These are phyloP conservation scores for Byssoonygena ceratinophila DNA, from an alignment of 2,329 filamentous ascomycete species.

Conservation along the genomic window DNA sequence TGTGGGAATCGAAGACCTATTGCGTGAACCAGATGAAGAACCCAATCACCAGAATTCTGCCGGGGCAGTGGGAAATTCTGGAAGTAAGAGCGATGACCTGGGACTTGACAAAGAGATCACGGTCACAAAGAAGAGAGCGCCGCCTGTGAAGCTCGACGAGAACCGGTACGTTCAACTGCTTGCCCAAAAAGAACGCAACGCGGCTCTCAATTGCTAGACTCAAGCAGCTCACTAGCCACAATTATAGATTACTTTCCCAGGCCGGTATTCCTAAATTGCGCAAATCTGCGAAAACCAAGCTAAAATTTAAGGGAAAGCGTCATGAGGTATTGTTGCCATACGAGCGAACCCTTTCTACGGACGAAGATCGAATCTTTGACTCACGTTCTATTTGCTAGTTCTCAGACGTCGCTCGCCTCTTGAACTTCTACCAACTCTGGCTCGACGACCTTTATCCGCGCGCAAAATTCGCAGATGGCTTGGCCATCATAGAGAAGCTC, in stretches of 20 bases:
- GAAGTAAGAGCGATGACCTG: constrained; percentile 46
- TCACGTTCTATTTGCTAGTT: constrained; percentile 45
- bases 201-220: not conserved
- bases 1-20: constrained; percentile 44
- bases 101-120: constrained; percentile 83
- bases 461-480: constrained; percentile 81
- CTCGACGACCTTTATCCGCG: constrained; percentile 92
- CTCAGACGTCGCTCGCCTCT: constrained; percentile 66
- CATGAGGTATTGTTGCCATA: constrained; percentile 61
- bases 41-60: constrained; percentile 15
- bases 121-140: constrained; percentile 63
- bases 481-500: constrained; percentile 83
- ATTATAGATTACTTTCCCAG: constrained; percentile 61
- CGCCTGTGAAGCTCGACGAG: constrained; percentile 80
- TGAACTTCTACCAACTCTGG: constrained; percentile 93
- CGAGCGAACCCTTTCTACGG: too few species aligned
- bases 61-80: constrained; percentile 20
- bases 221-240: constrained; percentile 1
- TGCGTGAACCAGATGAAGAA: constrained; percentile 29
- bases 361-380: not conserved
- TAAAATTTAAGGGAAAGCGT: constrained; percentile 84
- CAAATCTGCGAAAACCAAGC: constrained; percentile 53
- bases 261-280: constrained; percentile 75
- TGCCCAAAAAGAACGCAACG: too few species aligned
- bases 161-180: constrained; percentile 43